Evolutionary conservation across 371 early-diverging fungal species (phyloP), one percentile per base, ranked within the genome.

Genomic region (Basidiobolus meristosporus): DNA sequence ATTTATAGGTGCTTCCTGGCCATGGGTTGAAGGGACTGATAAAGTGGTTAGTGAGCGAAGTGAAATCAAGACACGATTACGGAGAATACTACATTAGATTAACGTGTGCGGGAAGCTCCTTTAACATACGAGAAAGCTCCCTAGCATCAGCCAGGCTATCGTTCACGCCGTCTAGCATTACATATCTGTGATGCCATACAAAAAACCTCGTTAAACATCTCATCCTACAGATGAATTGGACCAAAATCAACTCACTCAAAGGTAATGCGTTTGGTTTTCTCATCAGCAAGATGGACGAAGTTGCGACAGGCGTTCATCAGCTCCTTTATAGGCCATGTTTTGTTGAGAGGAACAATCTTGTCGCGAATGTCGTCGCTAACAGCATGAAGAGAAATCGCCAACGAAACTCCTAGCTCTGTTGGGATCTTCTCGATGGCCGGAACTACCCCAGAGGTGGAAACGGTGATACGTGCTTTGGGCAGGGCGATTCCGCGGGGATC

Each of bases 321-420:
- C 18, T 54, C 44, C 6, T 62, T 52, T 6, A 91, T 51, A 9
- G 71, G 74, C 54, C 70, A 91, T 2, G 79, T 75, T 54, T 80
- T 83, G 47, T 88, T 81, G 14, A 87, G 73, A 0, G 93, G 91
- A 12, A 92, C 85, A 33, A 92, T 65, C 38, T 75, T 62, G 36
- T 66, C 60, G 14, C 93, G 65, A n/a, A 82, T 52, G 12, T 60
- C 63, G 43, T 90, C 77, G 22, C 71, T 79, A 17, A 83, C 77
- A 0, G 90, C 89, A 56, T 92, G 93, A 3, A 92, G 59, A 1
- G 85, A 84, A 11, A 92, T 68, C 0, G 93, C 91, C 29, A 92
- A 57, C 0, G 78, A 72, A 14, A 88, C 76, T 15, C 77, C 77
- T 3, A 85, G 70, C 3, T 87, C 87, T 16, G 63, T 53, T 7